Base-by-base conservation (phyloP, 495 filamentous ascomycete genomes). In the Trichoderma virens region DNA sequence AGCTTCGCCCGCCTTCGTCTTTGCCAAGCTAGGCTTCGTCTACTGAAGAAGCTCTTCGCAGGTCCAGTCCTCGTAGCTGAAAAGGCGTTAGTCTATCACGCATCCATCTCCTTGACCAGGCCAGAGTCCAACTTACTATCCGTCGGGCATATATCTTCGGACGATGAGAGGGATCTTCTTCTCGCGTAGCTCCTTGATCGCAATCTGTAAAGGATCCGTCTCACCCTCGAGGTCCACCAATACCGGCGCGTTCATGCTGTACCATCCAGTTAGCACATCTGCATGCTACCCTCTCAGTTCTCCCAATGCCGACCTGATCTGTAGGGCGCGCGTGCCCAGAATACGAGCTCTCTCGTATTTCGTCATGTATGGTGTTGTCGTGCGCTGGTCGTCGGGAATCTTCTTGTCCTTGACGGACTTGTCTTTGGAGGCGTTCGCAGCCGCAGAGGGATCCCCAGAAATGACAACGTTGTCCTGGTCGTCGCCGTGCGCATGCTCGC, bases 91-190 rank as follows among this genome's bases (percentile, higher is more conserved):
- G 71, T 51, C 30, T 41, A 51, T n/a, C n/a, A n/a, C n/a, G 25
- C 51, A 2, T 56, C 20, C 16, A 3, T 30, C n/a, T 8, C 20
- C 6, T 4, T 39, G 45, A n/a, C 11, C 5, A 41, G 45, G 38
- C 43, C 34, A n/a, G 39, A 25, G 32, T n/a, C 59, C 31, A 14
- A 83, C 91, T 79, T 86, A 97, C 94, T 84, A 94, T 82, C 94
- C 94, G 78, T 98, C 95, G 16, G 94, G 94, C 74, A 98, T 81
- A 78, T 97, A 98, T 69, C 94, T 85, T 71, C 94, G 85, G 60
- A 98, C 89, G 47, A 98, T 93, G 56, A 98, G 78, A 61, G 94
- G 94, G 63, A 98, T 96, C 82, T 98, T 98, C 85, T 97, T 98
- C 83, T 98, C 92, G 67, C 89, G 84, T 71, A 98, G 80, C 77